Evolutionary conservation across 2,329 filamentous ascomycete genomes (phyloP).

Genomic region (Pseudovirgaria hyperparasitica): DNA sequence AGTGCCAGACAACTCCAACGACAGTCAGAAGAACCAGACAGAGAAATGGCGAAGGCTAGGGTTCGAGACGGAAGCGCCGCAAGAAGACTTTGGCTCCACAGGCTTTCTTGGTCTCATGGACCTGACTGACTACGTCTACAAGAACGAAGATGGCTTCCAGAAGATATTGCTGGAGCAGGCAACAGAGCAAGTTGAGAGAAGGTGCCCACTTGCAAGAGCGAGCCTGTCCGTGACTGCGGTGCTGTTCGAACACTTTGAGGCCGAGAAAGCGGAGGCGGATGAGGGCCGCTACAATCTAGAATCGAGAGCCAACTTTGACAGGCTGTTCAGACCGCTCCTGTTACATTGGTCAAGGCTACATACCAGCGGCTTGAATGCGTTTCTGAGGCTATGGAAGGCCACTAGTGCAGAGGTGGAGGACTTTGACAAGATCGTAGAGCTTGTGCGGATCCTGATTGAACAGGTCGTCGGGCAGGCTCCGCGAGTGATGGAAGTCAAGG

Average conservation of each 20-base stretch:
- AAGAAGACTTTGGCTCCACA: slow-evolving; percentile 69
- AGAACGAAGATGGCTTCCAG: slow-evolving; percentile 84
- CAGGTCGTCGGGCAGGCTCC: slow-evolving; percentile 74
- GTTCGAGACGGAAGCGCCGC: slow-evolving; percentile 82
- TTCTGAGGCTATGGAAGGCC: slow-evolving; percentile 85
- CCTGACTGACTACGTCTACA: slow-evolving; percentile 81
- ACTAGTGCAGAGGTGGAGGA: slow-evolving; percentile 76
- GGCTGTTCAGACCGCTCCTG: slow-evolving; percentile 72
- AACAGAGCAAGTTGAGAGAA: slow-evolving; percentile 52
- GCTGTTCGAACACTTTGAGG: slow-evolving; percentile 90
- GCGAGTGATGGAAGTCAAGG: slow-evolving; percentile 70
- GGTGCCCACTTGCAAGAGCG: slow-evolving; percentile 77
- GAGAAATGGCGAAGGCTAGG: slow-evolving; percentile 89
- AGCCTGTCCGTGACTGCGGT: slow-evolving; percentile 79
- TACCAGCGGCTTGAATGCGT: slow-evolving; percentile 70
- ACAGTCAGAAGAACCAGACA: slow-evolving; percentile 62
- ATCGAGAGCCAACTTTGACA: slow-evolving; percentile 66
- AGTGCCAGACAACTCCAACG: slow-evolving; percentile 23
- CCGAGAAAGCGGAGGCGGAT: slow-evolving; percentile 70
- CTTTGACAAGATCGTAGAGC: slow-evolving; percentile 84
- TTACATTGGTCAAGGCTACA: slow-evolving; percentile 91
- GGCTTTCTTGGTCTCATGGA: slow-evolving; percentile 98
- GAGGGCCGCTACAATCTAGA: slow-evolving; percentile 70
- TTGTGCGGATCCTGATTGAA: slow-evolving; percentile 80
- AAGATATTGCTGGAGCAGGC: slow-evolving; percentile 86